A percentile compares a stretch with the other conserved stretches of the same genome.
These are phyloP conservation scores for Erythrophleum ivorense DNA, from an alignment of 331 rosid species.

Conservation along the genomic window DNA sequence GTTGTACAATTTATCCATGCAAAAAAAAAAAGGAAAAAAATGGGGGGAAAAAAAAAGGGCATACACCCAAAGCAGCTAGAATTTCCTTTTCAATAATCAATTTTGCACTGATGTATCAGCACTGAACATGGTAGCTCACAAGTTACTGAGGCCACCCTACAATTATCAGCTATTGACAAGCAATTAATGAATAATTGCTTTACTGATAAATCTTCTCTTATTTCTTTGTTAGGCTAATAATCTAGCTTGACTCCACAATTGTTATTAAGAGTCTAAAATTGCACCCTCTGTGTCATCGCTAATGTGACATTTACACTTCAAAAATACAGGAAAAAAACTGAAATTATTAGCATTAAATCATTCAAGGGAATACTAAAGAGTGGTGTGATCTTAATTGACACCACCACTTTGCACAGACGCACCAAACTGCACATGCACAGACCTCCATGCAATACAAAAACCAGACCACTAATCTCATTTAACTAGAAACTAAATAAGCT, in stretches of 20 bases:
- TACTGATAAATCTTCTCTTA: background rate
- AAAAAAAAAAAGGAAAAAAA: background rate
- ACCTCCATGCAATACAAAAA: background rate
- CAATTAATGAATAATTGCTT: background rate
- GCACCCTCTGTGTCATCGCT: background rate
- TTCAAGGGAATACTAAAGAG: background rate
- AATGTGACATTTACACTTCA: background rate
- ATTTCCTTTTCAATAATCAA: background rate
- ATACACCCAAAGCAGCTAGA: conserved; percentile 9
- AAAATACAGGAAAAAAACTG: background rate
- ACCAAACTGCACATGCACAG: background rate
- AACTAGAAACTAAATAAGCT: conserved; percentile 20
- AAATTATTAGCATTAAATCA: background rate
- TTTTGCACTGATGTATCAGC: conserved; percentile 18
- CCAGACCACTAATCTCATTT: conserved; percentile 7
- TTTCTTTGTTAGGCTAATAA: background rate
- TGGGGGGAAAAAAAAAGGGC: background rate
- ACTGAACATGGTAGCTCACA: background rate
- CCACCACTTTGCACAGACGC: conserved; percentile 20
- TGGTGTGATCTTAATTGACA: background rate
- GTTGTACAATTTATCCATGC: conserved; percentile 19
- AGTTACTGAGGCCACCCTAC: background rate
- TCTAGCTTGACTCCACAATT: background rate
- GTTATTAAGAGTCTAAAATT: background rate
- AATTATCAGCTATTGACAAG: conserved; percentile 21